Base-by-base conservation (phyloP, 805 yeast genomes). In the Ogataea naganishii region DNA sequence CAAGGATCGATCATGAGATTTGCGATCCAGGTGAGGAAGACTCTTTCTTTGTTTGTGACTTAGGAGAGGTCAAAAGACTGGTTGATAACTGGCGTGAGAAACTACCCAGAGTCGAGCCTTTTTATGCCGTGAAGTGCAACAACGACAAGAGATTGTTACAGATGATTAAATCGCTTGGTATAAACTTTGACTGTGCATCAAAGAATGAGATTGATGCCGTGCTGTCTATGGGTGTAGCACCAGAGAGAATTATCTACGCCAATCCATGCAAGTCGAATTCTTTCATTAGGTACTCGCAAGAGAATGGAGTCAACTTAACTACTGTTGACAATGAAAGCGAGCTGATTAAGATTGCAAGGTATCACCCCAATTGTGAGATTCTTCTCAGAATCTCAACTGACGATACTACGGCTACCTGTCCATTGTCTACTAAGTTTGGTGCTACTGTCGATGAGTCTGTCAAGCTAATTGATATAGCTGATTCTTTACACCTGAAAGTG, bases 101-200 rank as follows among this genome's bases (percentile, higher is more conserved):
- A 23, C 63, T 89, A 46, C 95, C 96, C 14, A 62, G 76, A 25
- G 78, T 89, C 21, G 69, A 71, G 33, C 95, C 96, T n/a, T 79
- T 69, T 49, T 89, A 88, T 56, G 98, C 98, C 13, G 92, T 89
- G 43, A 89, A 89, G 58, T 89, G 97, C 61, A 89, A 89, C 62
- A 80, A 86, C 22, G 77, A 85, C 49, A 43, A 59, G 6, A 59
- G 59, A 32, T 74, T 89, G 9, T 52, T 89, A 39, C 49, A 58
- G 28, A 53, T 67, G 18, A 64, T 89, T 41, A 75, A 72, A 3
- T 37, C 57, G 4, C 55, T 77, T 39, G 94, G 92, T 17, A 68
- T 75, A 31, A 79, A 80, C 34, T 89, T 89, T 49, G 98, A 89
- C 53, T 89, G 98, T 60, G 97, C 97, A 5, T 83, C 95, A 14